phyloP scores from a whole-genome alignment of 192 early-diverging fungal genomes.

The Podila epicladia region DNA sequence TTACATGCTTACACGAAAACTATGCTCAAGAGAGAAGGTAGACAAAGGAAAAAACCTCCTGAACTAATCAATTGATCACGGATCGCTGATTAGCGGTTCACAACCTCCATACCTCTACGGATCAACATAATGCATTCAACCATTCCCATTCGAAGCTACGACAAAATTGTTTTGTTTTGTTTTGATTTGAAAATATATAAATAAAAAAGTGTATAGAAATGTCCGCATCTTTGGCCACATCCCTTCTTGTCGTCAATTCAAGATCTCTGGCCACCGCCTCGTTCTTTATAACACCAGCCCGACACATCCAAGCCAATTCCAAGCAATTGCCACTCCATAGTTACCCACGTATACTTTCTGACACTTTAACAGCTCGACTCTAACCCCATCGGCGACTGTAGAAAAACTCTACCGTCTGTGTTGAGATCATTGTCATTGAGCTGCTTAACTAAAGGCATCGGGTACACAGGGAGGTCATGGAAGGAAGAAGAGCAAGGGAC shows the following conservation, averaged over 20 bases:
- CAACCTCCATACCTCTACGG: neutral
- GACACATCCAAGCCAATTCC: constrained; percentile 9
- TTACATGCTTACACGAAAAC: no score
- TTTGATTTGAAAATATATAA: constrained; percentile 14
- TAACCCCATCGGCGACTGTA: no score
- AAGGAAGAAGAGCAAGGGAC: neutral
- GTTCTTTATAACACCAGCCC: constrained; percentile 34
- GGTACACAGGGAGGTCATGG: neutral
- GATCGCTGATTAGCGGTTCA: neutral
- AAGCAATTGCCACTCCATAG: neutral
- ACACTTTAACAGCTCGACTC: no score
- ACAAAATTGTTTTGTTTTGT: neutral
- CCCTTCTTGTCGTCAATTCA: constrained; percentile 50
- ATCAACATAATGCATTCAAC: neutral
- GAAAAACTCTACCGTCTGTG: no score
- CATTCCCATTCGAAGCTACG: neutral
- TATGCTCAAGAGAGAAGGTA: no score
- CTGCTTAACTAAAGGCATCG: no score
- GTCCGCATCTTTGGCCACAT: constrained; percentile 52
- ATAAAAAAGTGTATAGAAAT: constrained; percentile 6
- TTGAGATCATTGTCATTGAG: no score
- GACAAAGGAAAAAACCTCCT: no score
- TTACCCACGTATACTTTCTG: no score
- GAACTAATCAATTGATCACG: no score
- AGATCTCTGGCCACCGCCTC: constrained; percentile 28